Base-by-base conservation (phyloP, 371 early-diverging fungal species). In the Syncephalastrum monosporum region DNA sequence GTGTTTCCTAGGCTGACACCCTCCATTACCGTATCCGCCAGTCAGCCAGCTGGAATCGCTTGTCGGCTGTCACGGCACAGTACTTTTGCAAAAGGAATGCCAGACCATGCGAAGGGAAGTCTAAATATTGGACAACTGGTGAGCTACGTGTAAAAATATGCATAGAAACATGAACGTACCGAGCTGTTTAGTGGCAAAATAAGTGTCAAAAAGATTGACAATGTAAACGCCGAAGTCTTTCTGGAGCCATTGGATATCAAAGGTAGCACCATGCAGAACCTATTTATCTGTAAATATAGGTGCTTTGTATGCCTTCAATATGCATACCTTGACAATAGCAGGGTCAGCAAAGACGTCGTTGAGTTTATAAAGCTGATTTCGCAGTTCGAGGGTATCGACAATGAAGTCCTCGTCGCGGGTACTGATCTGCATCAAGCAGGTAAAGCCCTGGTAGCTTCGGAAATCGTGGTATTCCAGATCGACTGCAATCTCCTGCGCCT, bases 171-270 rank as follows among this genome's bases (percentile, higher is more conserved):
- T 16, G 17, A 8, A 52, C 66, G 43, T 67, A 71, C 85, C 85
- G 12, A 97, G 80, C 21, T 88, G 76, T 44, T 93, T 82, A 3
- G 96, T 87, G 10, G 98, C 98, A 59, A 93, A 92, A 68, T 88
- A 97, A 0, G 99, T 98, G 75, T 99, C 99, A 72, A 97, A 98
- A 16, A 99, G 65, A 57, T 92, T 91, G 15, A 98, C 98, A 53
- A 99, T 77, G 60, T 98, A 99, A 4, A 96, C 71, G 15, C 97
- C 96, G 71, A 99, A 95, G 68, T 99, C 99, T 15, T 91, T 83
- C 72, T 99, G 99, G 47, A 99, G 82, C 99, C 99, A 99, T 49
- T 85, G 70, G n/a, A 98, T 86, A 85, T 99, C 99, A 69, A 75
- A 83, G 7, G 94, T 93, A 13, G 98, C 97, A 69, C 99, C 99